Conservation (phyloP, 139 green algal genomes). For the Coelastrella sp. region DNA sequence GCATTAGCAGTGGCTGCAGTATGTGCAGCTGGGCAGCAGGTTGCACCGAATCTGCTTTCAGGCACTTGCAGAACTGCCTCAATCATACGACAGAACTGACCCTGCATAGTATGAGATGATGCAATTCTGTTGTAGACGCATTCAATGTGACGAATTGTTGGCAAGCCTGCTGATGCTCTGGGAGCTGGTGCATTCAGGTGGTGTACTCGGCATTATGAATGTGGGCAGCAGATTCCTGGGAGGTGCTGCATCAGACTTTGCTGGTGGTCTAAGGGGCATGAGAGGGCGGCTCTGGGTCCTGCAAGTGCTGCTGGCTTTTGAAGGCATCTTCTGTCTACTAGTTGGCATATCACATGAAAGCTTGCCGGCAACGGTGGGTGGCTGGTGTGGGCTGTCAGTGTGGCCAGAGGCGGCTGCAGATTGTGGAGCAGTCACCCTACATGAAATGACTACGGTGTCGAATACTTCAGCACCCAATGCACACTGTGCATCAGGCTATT, state of each 20-base stretch:
- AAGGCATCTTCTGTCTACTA: constrained; percentile 83
- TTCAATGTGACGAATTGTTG: background rate
- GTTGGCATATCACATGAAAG: constrained; percentile 75
- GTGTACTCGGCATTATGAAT: constrained; percentile 93
- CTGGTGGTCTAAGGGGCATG: constrained; percentile 74
- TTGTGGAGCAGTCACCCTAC: no score
- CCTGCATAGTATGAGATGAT: no score
- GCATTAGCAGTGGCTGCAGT: background rate
- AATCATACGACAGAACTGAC: background rate
- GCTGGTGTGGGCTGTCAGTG: background rate
- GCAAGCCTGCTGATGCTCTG: background rate
- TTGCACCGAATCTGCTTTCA: background rate
- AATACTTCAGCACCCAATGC: no score
- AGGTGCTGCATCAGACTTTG: constrained; percentile 75
- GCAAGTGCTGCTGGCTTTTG: constrained; percentile 56
- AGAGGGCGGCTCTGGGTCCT: constrained; percentile 83
- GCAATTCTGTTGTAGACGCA: no score
- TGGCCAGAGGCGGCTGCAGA: no score
- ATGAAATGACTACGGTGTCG: no score
- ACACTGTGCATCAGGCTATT: no score
- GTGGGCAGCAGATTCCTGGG: constrained; percentile 88
- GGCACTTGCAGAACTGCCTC: background rate
- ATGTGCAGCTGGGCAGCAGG: background rate
- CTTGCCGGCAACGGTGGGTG: constrained; percentile 76
- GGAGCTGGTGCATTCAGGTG: constrained; percentile 17